phyloP scores from a whole-genome alignment of 202 grass and related monocot species.

The Setaria viridis region DNA sequence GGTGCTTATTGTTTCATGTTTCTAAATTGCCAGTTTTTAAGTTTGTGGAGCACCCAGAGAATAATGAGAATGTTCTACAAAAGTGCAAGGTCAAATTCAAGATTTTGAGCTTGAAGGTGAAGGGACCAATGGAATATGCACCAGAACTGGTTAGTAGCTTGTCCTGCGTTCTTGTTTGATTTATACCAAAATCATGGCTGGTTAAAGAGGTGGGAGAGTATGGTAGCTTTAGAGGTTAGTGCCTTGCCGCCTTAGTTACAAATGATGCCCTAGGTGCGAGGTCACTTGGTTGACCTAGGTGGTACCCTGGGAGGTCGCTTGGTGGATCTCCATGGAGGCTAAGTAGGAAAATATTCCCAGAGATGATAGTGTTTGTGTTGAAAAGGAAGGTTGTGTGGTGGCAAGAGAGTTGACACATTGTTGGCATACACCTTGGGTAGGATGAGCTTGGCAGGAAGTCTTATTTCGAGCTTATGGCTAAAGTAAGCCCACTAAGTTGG shows the following conservation, averaged over 20 bases:
- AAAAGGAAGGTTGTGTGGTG: not conserved
- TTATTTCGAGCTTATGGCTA: constrained; percentile 3
- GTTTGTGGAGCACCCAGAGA: constrained; percentile 97
- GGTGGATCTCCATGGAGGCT: not conserved
- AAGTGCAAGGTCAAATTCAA: constrained; percentile 98
- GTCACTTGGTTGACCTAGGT: not conserved
- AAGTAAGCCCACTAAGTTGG: not conserved
- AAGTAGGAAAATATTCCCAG: not conserved
- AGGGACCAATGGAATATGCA: constrained; percentile 94
- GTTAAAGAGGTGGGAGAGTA: constrained; percentile 24
- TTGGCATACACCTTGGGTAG: not conserved
- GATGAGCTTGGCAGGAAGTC: constrained; percentile 10
- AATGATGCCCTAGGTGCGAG: not conserved
- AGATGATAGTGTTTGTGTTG: not conserved
- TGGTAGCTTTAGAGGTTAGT: not conserved
- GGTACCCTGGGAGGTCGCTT: not conserved
- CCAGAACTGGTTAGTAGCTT: constrained; percentile 78
- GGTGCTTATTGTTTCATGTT: constrained; percentile 35
- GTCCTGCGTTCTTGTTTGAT: constrained; percentile 28
- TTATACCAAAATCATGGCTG: constrained; percentile 33
- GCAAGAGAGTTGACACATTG: constrained; percentile 10
- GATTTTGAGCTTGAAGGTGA: constrained; percentile 98
- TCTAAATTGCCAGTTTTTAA: constrained; percentile 76
- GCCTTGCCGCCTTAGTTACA: not conserved
- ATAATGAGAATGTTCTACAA: constrained; percentile 86